Percentiles rank a stretch among this genome's conserved stretches.
Evolutionary conservation across 2,329 filamentous ascomycete genomes (phyloP).

Genomic region (Niveomyces coronatus): DNA sequence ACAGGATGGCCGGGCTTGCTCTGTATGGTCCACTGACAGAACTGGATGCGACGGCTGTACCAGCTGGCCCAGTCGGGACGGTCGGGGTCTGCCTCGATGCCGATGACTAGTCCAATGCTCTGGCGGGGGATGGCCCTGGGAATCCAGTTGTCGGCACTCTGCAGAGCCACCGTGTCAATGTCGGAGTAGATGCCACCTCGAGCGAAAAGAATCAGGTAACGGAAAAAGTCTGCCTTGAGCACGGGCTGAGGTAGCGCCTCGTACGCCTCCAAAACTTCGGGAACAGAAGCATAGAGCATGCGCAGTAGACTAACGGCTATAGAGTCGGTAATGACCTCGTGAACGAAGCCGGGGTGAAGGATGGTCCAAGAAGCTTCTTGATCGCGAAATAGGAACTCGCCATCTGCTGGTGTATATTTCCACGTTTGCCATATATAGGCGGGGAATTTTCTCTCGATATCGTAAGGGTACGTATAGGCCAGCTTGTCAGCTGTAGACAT

Average conservation of each 20-base stretch:
- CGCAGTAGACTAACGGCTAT: constrained; percentile 72
- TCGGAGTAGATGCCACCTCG: constrained; percentile 67
- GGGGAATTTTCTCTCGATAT: constrained; percentile 78
- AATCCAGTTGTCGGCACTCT: constrained; percentile 79
- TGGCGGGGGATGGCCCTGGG: constrained; percentile 66
- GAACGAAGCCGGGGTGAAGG: constrained; percentile 80
- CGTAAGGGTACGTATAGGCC: constrained; percentile 88
- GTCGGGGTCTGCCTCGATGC: constrained; percentile 94
- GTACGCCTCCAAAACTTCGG: constrained; percentile 71
- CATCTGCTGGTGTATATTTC: constrained; percentile 73
- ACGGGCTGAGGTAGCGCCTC: constrained; percentile 61
- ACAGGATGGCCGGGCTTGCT: constrained; percentile 89
- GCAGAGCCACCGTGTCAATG: constrained; percentile 83
- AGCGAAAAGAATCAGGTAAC: constrained; percentile 57
- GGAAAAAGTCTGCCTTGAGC: constrained; percentile 70
- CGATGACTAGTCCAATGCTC: constrained; percentile 76
- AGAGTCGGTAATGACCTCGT: constrained; percentile 92
- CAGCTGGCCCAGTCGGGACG: constrained; percentile 85
- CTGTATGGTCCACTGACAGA: constrained; percentile 99
- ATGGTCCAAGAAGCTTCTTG: constrained; percentile 85
- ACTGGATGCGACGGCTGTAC: constrained; percentile 94
- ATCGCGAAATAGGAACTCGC: constrained; percentile 69
- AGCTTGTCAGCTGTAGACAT: constrained; percentile 72
- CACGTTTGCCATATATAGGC: constrained; percentile 99
- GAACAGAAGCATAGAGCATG: constrained; percentile 75